Evolutionary conservation across 768 basidiomycete species (phyloP).

Genomic region (Mycena polygramma): DNA sequence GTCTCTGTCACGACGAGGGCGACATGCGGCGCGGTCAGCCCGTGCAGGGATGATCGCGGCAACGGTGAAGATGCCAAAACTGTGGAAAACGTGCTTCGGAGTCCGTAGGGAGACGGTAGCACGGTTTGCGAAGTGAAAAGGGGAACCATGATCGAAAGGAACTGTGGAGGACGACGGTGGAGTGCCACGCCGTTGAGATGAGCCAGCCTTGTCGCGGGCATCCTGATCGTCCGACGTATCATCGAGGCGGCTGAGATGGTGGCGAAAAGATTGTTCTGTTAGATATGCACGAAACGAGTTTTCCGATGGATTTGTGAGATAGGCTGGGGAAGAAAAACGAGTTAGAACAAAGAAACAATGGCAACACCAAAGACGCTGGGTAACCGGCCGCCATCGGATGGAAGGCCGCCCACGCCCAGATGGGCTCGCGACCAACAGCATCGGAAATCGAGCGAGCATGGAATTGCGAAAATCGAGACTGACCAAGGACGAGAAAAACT

Average conservation of each 20-base stretch:
- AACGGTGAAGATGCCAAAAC: slow-evolving; percentile 89
- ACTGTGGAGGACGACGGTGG: slow-evolving; percentile 41
- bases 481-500: slow-evolving; percentile 80
- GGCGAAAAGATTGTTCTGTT: slow-evolving; percentile 97
- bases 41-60: slow-evolving; percentile 77
- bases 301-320: slow-evolving; percentile 95
- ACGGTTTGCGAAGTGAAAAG: slow-evolving; percentile 92
- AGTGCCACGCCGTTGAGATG: slow-evolving; percentile 43
- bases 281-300: slow-evolving; percentile 94
- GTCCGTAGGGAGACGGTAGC: slow-evolving; percentile 94
- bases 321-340: slow-evolving; percentile 66
- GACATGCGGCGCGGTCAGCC: slow-evolving; percentile 38
- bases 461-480: slow-evolving; percentile 45
- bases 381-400: slow-evolving; percentile 5
- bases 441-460: slow-evolving; percentile 10
- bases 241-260: slow-evolving; percentile 90
- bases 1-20: slow-evolving; percentile 56
- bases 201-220: slow-evolving; percentile 43
- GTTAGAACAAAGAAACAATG: slow-evolving; percentile 27
- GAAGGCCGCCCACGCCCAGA: neutral
- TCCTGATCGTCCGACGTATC: slow-evolving; percentile 68
- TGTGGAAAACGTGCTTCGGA: slow-evolving; percentile 88
- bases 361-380: neutral
- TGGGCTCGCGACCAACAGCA: slow-evolving; percentile 11
- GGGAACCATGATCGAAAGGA: slow-evolving; percentile 55